Percentiles rank a stretch among this genome's conserved stretches.
These are phyloP conservation scores for Carpinus fangiana DNA, from an alignment of 306 rosid genomes.

Conservation along the genomic window DNA sequence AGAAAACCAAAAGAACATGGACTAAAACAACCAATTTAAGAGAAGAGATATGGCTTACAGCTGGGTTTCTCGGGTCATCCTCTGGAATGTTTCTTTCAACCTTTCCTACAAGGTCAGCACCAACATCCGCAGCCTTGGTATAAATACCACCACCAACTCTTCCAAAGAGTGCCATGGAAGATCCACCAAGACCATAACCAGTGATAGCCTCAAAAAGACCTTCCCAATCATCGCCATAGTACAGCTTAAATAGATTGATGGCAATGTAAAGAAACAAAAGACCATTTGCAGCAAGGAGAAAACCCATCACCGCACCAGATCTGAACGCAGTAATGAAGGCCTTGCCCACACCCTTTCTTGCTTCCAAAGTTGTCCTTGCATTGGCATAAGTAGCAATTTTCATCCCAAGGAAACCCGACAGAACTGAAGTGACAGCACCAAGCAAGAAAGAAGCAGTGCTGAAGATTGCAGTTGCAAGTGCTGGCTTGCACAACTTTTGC, in stretches of 20 bases:
- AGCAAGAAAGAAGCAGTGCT: conserved; percentile 69
- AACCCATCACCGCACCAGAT: conserved; percentile 87
- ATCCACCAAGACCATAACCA: conserved; percentile 87
- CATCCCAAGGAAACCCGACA: conserved; percentile 81
- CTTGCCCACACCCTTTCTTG: conserved; percentile 82
- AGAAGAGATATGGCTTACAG: conserved; percentile 49
- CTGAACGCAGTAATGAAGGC: conserved; percentile 75
- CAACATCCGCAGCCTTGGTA: conserved; percentile 88
- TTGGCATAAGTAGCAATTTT: conserved; percentile 83
- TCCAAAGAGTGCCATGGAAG: conserved; percentile 81
- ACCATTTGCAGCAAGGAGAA: conserved; percentile 83
- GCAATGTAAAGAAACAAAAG: conserved; percentile 73
- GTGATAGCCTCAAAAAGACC: conserved; percentile 85
- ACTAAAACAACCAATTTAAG: neutral
- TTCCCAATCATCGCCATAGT: conserved; percentile 86
- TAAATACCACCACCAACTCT: conserved; percentile 85
- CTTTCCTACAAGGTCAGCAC: conserved; percentile 82
- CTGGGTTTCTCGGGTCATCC: conserved; percentile 88
- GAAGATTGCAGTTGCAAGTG: conserved; percentile 76
- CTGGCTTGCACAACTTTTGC: conserved; percentile 67
- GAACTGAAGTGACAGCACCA: conserved; percentile 67
- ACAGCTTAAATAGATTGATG: conserved; percentile 65
- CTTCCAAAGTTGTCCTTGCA: conserved; percentile 85
- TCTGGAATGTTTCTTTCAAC: conserved; percentile 79
- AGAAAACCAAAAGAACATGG: neutral